These are phyloP conservation scores for Elsinoe ampelina DNA, from an alignment of 2,329 filamentous ascomycete genomes.

Conservation along the genomic window DNA sequence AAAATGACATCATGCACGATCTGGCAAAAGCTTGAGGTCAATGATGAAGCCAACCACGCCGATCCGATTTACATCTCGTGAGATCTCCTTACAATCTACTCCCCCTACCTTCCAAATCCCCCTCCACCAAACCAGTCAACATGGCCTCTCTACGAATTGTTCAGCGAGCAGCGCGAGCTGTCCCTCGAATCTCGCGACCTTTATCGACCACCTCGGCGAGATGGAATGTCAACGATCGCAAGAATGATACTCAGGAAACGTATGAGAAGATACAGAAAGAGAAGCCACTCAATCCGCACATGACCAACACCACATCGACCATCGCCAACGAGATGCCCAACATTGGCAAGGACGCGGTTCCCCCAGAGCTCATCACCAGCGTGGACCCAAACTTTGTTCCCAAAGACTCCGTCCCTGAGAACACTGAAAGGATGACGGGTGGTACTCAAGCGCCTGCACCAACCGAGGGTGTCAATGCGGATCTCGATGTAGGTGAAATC, in stretches of 20 bases:
- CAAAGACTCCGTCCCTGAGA: constrained; percentile 52
- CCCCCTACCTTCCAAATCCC: not conserved
- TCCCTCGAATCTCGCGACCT: constrained; percentile 28
- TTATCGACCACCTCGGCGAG: constrained; percentile 31
- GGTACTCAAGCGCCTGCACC: constrained; percentile 47
- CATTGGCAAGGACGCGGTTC: constrained; percentile 47
- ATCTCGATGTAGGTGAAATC: constrained; percentile 77
- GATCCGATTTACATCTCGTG: no score
- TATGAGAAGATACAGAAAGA: constrained; percentile 49
- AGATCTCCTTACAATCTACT: not conserved
- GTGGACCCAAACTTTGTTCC: constrained; percentile 48
- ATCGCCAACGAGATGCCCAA: constrained; percentile 54
- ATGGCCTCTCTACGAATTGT: constrained; percentile 42
- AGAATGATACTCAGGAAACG: constrained; percentile 44
- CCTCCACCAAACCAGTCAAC: not conserved
- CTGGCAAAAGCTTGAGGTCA: no score
- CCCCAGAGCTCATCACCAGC: constrained; percentile 52
- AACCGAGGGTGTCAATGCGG: constrained; percentile 43
- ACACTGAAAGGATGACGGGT: constrained; percentile 57
- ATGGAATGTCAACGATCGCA: constrained; percentile 39
- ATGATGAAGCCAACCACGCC: no score
- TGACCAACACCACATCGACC: constrained; percentile 56
- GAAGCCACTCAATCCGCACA: constrained; percentile 51
- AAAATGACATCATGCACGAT: no score
- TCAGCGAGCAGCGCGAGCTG: constrained; percentile 37